phyloP scores from a whole-genome alignment of 2,329 filamentous ascomycete species.

The Chaetothyriales sp. region DNA sequence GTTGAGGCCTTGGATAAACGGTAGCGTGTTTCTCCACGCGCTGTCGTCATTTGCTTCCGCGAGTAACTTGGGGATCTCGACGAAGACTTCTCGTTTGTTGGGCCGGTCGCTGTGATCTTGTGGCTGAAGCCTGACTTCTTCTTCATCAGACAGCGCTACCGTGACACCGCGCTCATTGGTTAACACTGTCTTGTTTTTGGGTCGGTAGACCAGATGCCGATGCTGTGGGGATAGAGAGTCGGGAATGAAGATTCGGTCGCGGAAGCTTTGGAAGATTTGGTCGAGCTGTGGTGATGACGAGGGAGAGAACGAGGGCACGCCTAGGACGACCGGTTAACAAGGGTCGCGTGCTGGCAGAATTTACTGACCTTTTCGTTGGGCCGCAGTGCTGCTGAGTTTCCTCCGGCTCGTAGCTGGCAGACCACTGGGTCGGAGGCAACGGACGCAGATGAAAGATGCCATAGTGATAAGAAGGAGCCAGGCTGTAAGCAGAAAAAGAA shows the following conservation, averaged over 20 bases:
- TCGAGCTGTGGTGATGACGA: slow-evolving; percentile 28
- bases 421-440: slow-evolving; percentile 9
- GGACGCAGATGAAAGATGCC: slow-evolving; percentile 28
- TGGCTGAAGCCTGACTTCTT: slow-evolving; percentile 26
- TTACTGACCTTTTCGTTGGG: slow-evolving; percentile 9
- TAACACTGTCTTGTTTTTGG: slow-evolving; percentile 23
- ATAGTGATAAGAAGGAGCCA: slow-evolving; percentile 9
- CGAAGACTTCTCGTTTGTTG: slow-evolving; percentile 19
- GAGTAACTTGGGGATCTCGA: slow-evolving; percentile 23
- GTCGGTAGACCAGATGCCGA: slow-evolving; percentile 26
- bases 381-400: slow-evolving; percentile 12
- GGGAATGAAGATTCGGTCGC: slow-evolving; percentile 31
- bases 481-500: background rate
- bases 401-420: slow-evolving; percentile 17
- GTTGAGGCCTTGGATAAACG: slow-evolving; percentile 26
- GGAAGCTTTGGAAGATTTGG: slow-evolving; percentile 26
- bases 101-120: slow-evolving; percentile 23
- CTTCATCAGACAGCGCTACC: slow-evolving; percentile 24
- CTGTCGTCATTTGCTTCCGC: slow-evolving; percentile 20
- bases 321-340: slow-evolving; percentile 11
- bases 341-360: background rate
- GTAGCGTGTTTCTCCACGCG: slow-evolving; percentile 26
- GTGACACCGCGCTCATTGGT: slow-evolving; percentile 26
- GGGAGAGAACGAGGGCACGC: slow-evolving; percentile 26
- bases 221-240: slow-evolving; percentile 24